A percentile compares a stretch with the other conserved stretches of the same genome.
Evolutionary conservation across 345 rosid genomes (phyloP).

Genomic region (Gossypium raimondii): DNA sequence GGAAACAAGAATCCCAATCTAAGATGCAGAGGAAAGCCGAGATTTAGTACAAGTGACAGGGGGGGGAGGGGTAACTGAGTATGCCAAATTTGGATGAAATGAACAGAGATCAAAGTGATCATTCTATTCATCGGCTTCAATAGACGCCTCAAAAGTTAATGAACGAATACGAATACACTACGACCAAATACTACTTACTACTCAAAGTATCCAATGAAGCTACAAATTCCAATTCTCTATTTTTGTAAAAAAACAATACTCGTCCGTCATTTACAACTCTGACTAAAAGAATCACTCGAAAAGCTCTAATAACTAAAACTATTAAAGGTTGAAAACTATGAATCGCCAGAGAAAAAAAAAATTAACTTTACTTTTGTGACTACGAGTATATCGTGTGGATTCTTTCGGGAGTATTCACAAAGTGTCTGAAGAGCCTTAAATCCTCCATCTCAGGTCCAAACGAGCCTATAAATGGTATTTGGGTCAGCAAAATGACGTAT

Average conservation of each 20-base stretch:
- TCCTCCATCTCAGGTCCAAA: not conserved
- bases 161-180: no score
- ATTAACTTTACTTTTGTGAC: not conserved
- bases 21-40: conserved; percentile 66
- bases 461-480: conserved; percentile 25
- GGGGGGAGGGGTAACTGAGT: no score
- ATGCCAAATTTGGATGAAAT: no score
- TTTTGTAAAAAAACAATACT: not conserved
- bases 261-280: not conserved
- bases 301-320: not conserved
- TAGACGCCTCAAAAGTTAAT: no score
- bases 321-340: not conserved
- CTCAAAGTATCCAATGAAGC: not conserved
- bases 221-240: not conserved
- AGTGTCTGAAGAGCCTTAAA: not conserved
- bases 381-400: not conserved
- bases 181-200: no score
- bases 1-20: conserved; percentile 51
- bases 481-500: conserved; percentile 23
- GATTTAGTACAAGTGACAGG: conserved; percentile 9
- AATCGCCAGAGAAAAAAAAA: not conserved
- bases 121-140: no score
- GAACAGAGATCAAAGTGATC: no score
- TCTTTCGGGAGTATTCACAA: not conserved
- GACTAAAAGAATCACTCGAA: not conserved